Percentiles rank a stretch among this genome's conserved stretches.
phyloP scores from a whole-genome alignment of 164 flowering plant genomes.

The Cinnamomum micranthum region DNA sequence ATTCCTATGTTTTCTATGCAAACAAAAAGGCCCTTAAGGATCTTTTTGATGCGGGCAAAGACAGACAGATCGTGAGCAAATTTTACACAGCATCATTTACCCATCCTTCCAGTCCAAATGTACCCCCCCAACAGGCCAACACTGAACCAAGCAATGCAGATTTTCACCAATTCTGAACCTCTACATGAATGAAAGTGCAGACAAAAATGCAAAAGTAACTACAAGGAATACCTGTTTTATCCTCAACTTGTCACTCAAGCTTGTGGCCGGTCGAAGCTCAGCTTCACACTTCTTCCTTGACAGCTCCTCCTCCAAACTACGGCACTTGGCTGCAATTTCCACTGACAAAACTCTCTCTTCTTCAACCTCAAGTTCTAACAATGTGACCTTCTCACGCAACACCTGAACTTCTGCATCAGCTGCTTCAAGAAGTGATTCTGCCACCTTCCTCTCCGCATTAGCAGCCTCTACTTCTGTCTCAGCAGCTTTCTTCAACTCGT shows the following conservation, averaged over 20 bases:
- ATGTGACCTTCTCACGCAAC: conserved; percentile 37
- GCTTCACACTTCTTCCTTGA: conserved; percentile 34
- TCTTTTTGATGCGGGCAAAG: too few relatives aligned
- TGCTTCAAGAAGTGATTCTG: conserved; percentile 43
- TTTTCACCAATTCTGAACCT: too few relatives aligned
- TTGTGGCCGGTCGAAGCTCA: conserved; percentile 28
- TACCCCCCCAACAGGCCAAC: too few relatives aligned
- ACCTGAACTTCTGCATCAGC: conserved; percentile 46
- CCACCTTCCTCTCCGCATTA: conserved; percentile 16
- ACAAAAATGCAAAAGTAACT: too few relatives aligned
- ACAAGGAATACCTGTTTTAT: conserved; percentile 50
- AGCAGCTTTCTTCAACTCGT: conserved; percentile 35
- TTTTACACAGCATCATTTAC: too few relatives aligned
- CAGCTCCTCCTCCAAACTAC: conserved; percentile 48
- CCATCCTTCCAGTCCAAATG: too few relatives aligned
- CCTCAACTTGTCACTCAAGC: conserved; percentile 43
- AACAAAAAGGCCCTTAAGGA: too few relatives aligned
- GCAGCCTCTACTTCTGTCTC: conserved; percentile 20
- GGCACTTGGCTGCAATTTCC: conserved; percentile 4
- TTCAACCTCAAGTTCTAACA: conserved; percentile 31
- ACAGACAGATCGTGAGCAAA: too few relatives aligned
- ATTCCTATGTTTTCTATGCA: too few relatives aligned
- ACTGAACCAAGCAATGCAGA: too few relatives aligned
- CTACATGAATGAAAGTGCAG: too few relatives aligned
- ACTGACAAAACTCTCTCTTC: conserved; percentile 3